Percentiles rank a stretch among this genome's conserved stretches.
Conservation (phyloP, 768 basidiomycete genomes). For the Mycena pura region DNA sequence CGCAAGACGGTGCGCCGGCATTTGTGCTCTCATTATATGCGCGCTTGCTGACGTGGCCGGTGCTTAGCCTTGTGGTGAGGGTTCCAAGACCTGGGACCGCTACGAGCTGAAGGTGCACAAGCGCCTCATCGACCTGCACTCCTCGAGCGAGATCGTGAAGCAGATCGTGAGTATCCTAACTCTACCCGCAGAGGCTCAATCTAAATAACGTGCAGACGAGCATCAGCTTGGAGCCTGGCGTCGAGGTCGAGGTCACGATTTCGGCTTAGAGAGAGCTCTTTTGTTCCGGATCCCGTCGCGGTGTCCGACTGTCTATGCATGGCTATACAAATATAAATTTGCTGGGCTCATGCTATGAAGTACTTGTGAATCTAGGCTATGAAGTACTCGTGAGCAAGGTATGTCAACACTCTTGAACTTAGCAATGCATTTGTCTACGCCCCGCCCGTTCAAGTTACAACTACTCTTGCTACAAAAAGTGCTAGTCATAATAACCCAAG, state of each 20-base stretch:
- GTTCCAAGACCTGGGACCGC: slow-evolving; percentile 99
- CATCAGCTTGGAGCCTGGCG: slow-evolving; percentile 98
- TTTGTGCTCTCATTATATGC: slow-evolving; percentile 1
- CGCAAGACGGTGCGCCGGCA: slow-evolving; percentile 86
- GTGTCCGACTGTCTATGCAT: no score
- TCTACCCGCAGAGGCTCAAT: background rate
- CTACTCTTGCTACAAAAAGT: no score
- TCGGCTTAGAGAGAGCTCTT: slow-evolving; percentile 57
- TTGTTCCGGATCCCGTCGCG: no score
- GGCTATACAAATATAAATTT: no score
- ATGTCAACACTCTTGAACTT: no score
- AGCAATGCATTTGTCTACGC: no score
- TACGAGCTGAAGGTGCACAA: slow-evolving; percentile 99
- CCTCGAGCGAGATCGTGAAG: slow-evolving; percentile 99
- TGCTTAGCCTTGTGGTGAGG: slow-evolving; percentile 97
- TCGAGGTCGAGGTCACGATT: slow-evolving; percentile 99
- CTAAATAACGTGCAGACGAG: slow-evolving; percentile 68
- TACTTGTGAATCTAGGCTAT: no score
- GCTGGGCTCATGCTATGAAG: no score
- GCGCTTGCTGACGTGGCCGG: no score
- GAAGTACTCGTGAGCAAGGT: no score
- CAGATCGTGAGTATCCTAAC: slow-evolving; percentile 82
- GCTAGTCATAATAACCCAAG: no score
- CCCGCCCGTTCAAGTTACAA: no score
- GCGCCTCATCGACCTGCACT: slow-evolving; percentile 98